Base-by-base conservation (phyloP, 2,329 filamentous ascomycete genomes). In the Incumbomyces delicatus region DNA sequence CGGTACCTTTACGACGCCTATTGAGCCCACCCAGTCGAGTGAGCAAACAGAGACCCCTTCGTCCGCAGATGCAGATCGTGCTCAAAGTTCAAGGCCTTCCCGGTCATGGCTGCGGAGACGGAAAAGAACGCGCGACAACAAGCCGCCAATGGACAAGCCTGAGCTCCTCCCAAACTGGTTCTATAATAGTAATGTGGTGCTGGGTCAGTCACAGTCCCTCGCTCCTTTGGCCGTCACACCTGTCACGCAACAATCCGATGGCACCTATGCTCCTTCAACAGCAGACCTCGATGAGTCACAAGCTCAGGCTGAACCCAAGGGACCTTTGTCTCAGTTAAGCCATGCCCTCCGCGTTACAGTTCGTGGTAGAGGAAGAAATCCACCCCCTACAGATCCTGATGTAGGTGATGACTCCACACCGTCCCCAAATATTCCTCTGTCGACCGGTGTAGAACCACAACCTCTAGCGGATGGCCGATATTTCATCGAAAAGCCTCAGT, bases 141-240 rank as follows among this genome's bases (percentile, higher is more conserved):
- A 50, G 41, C 41, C 47, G 10, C n/a, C 35, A 12, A 13, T 31
- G 1, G 49, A 48, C 22, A n/a, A 46, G 13, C 45, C 48, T 11
- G 20, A 41, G n/a, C 42, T 44, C 18, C 38, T 47, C n/a, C 51
- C 54, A 13, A 43, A 51, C 30, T 55, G 55, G 55, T 54, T 52
- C 20, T 22, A 45, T 13, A 48, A 49, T 17, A 46, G 47, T 41
- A 56, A 56, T 40, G 43, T 57, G n/a, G n/a, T 27, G 3, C 29
- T 33, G 8, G 16, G 27, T 6, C 27, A 33, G 30, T 27, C 40
- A 17, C n/a, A 33, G 32, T 8, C 40, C 8, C 27, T 10, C 22
- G 6, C 12, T 3, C 2, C 38, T 18, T 16, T 20, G 14, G 40
- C 16, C 16, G 40, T 33, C 16, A 29, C 32, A n/a, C 16, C 40